Conservation (phyloP, 495 filamentous ascomycete species). For the Oidiodendron maius region DNA sequence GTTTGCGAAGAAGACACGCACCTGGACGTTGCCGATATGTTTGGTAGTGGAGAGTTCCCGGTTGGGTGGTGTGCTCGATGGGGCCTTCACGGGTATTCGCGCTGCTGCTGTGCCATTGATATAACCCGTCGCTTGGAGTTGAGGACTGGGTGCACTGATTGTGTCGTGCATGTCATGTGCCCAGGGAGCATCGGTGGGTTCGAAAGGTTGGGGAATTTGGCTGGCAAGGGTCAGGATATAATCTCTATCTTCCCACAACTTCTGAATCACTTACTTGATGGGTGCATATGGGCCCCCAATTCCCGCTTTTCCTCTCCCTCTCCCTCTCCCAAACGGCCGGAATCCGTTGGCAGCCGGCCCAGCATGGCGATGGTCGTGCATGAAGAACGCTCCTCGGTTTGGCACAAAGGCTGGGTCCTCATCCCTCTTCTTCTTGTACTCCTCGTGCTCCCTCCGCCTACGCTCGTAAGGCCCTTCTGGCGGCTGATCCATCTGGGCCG, state of each 20-base stretch:
- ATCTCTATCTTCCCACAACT: constrained; percentile 5
- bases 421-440: constrained; percentile 79
- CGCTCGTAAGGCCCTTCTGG: constrained; percentile 54
- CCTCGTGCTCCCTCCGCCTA: constrained; percentile 81
- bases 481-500: constrained; percentile 27
- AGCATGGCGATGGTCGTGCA: constrained; percentile 85
- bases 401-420: constrained; percentile 92
- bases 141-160: constrained; percentile 40
- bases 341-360: constrained; percentile 72
- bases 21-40: constrained; percentile 70
- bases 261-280: constrained; percentile 43
- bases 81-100: constrained; percentile 31
- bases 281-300: constrained; percentile 50
- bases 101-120: constrained; percentile 31
- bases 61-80: constrained; percentile 49
- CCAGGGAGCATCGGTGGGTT: constrained; percentile 71
- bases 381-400: constrained; percentile 91
- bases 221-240: constrained; percentile 11
- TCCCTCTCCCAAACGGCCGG: constrained; percentile 59
- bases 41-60: constrained; percentile 51
- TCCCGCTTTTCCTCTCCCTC: constrained; percentile 47
- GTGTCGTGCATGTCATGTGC: constrained; percentile 93
- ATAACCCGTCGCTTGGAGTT: constrained; percentile 29
- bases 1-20: constrained; percentile 71
- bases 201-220: constrained; percentile 33